These are phyloP conservation scores for Coleophoma eucalyptorum DNA, from an alignment of 2,329 filamentous ascomycete species.

Conservation along the genomic window DNA sequence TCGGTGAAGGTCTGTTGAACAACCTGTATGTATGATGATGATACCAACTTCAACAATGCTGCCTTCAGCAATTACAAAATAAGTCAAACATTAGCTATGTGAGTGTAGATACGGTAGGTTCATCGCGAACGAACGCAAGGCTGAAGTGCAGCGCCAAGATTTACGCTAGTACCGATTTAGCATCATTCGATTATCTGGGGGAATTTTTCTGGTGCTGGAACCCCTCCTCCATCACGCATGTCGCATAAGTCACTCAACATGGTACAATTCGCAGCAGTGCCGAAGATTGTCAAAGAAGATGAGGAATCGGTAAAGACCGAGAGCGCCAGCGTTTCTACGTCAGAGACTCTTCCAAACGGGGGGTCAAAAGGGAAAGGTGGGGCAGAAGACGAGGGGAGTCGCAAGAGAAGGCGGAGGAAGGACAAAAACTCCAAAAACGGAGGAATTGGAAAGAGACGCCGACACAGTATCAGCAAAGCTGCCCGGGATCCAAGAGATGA, in stretches of 20 bases:
- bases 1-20: too few species aligned
- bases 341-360: constrained; percentile 9
- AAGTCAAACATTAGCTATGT: too few species aligned
- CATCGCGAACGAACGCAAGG: not conserved
- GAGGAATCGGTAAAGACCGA: constrained; percentile 4
- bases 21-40: too few species aligned
- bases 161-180: not conserved
- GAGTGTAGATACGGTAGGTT: too few species aligned
- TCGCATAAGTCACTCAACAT: constrained; percentile 2
- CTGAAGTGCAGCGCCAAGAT: not conserved
- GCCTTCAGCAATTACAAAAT: too few species aligned
- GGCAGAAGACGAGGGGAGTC: constrained; percentile 7
- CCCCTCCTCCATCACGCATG: not conserved
- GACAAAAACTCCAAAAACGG: constrained; percentile 20
- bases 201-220: not conserved
- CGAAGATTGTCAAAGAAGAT: constrained; percentile 4
- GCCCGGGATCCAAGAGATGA: constrained; percentile 58
- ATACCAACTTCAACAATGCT: too few species aligned
- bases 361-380: constrained; percentile 11
- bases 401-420: constrained; percentile 14
- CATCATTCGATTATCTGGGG: not conserved
- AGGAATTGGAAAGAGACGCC: constrained; percentile 31
- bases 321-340: constrained; percentile 8
- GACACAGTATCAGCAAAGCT: constrained; percentile 54
- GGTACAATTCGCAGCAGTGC: constrained; percentile 18